A percentile compares a stretch with the other conserved stretches of the same genome.
Evolutionary conservation across 2,329 filamentous ascomycete species (phyloP).

Genomic region (Colletotrichum orbiculare): DNA sequence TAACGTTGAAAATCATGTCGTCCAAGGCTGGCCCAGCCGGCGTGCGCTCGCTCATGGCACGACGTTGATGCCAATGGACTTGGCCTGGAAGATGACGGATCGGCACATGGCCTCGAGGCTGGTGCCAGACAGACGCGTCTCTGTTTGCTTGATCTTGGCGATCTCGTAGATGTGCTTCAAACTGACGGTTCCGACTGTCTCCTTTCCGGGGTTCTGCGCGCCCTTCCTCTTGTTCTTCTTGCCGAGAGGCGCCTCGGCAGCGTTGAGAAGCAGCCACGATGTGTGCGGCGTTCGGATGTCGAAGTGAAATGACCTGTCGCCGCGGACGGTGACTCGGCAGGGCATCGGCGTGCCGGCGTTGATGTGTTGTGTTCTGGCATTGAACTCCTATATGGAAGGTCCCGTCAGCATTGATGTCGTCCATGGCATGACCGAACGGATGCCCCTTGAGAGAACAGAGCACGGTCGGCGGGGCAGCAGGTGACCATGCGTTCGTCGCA

Average conservation of each 20-base stretch:
- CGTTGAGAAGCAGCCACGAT: constrained; percentile 86
- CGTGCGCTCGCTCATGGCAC: constrained; percentile 59
- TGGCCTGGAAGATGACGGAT: constrained; percentile 79
- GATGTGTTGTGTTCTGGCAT: constrained; percentile 90
- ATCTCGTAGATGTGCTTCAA: constrained; percentile 98
- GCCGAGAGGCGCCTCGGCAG: constrained; percentile 76
- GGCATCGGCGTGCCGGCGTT: constrained; percentile 86
- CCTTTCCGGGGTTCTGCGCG: constrained; percentile 78
- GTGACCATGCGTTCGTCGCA: constrained; percentile 26
- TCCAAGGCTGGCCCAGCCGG: constrained; percentile 1
- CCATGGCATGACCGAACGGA: constrained; percentile 24
- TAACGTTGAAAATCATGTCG: constrained; percentile 13
- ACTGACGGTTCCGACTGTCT: constrained; percentile 85
- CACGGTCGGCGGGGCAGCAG: constrained; percentile 26
- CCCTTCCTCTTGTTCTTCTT: constrained; percentile 85
- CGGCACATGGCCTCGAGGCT: constrained; percentile 78
- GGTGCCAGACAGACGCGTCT: constrained; percentile 78
- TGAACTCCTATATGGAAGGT: constrained; percentile 80
- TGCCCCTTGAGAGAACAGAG: constrained; percentile 16
- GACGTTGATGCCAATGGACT: constrained; percentile 79
- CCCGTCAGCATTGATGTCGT: constrained; percentile 34
- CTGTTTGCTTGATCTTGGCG: constrained; percentile 91
- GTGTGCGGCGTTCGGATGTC: constrained; percentile 95
- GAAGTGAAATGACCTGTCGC: constrained; percentile 93
- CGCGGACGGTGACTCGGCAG: constrained; percentile 89